These are phyloP conservation scores for Cardiospermum halicacabum DNA, from an alignment of 345 rosid species.

Conservation along the genomic window DNA sequence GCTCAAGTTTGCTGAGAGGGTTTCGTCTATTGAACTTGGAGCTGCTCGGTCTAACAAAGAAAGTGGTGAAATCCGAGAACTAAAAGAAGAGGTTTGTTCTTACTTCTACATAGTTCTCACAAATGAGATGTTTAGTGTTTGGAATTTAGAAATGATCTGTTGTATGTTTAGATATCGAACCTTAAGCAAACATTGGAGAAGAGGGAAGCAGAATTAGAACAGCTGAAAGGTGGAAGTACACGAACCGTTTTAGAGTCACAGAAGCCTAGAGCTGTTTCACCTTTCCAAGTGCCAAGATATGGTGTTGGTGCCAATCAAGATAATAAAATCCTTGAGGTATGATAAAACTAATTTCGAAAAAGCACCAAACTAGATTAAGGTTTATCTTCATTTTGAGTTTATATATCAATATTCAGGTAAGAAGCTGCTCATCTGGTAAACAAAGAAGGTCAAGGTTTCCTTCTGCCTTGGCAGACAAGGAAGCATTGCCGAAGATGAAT, in stretches of 20 bases:
- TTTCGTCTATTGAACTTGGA: slow-evolving; percentile 89
- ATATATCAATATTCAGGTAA: slow-evolving; percentile 41
- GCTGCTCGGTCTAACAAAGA: slow-evolving; percentile 94
- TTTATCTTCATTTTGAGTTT: slow-evolving; percentile 1
- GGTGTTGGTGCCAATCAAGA: slow-evolving; percentile 42
- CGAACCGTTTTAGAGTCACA: slow-evolving; percentile 51
- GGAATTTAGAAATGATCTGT: background rate
- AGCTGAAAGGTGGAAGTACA: slow-evolving; percentile 36
- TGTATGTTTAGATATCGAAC: slow-evolving; percentile 51
- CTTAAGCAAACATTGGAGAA: slow-evolving; percentile 73
- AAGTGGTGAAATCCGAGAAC: slow-evolving; percentile 81
- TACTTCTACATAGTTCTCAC: slow-evolving; percentile 2
- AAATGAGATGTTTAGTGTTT: background rate
- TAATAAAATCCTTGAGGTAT: slow-evolving; percentile 54
- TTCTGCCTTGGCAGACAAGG: slow-evolving; percentile 58
- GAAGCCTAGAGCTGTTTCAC: slow-evolving; percentile 79
- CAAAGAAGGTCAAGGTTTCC: slow-evolving; percentile 79
- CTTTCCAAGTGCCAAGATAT: slow-evolving; percentile 59
- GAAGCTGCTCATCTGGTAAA: slow-evolving; percentile 85
- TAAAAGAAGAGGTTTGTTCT: slow-evolving; percentile 80
- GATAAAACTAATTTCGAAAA: background rate
- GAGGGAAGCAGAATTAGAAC: slow-evolving; percentile 86
- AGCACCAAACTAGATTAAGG: background rate
- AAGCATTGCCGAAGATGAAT: slow-evolving; percentile 39
- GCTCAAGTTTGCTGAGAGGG: slow-evolving; percentile 95